Base-by-base conservation (phyloP, 331 rosid genomes). In the Stylosanthes scabra region DNA sequence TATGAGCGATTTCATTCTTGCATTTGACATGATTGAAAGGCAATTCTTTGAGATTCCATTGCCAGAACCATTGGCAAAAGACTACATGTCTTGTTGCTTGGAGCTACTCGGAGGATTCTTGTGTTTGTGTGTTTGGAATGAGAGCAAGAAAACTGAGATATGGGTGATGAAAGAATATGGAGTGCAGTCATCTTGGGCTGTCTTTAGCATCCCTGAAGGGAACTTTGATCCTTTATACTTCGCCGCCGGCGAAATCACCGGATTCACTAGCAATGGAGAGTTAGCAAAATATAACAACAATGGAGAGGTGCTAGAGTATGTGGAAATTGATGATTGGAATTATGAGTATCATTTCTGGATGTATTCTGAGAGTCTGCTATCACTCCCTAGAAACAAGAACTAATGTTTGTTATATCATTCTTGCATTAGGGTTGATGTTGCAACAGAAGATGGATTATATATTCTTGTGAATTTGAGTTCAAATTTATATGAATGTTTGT, bases 91-190 rank as follows among this genome's bases (percentile, higher is more conserved):
- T 49, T 49, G 41, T 12, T 11, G 59, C 7, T 31, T 72, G 62
- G 28, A 49, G 27, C 15, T 65, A 15, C 10, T 72, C 4, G 63
- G 63, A 52, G 63, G 78, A 50, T 50, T 20, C 20, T 63, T 73
- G 6, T 11, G 63, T 8, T 2, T 73, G 14, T 60, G 2, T 28
- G 9, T 0, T 3, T 9, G 47, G 10, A 52, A 3, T 6, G 3
- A 3, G 10, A 6, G 12, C 11, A 14, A 14, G 1, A n/a, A 13
- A 49, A 7, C 9, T 52, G 58, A 52, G 8, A 68, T 73, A 50
- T 62, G 78, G 63, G 12, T 73, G 15, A 73, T 73, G 71, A 73
- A 40, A 27, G 71, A 73, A 47, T 62, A 73, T 51, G 62, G 59
- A 50, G 55, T n/a, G 58, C 9, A 5, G 9, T 52, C 58, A n/a